phyloP scores from a whole-genome alignment of 2,329 filamentous ascomycete species.

The Talaromyces sp. region DNA sequence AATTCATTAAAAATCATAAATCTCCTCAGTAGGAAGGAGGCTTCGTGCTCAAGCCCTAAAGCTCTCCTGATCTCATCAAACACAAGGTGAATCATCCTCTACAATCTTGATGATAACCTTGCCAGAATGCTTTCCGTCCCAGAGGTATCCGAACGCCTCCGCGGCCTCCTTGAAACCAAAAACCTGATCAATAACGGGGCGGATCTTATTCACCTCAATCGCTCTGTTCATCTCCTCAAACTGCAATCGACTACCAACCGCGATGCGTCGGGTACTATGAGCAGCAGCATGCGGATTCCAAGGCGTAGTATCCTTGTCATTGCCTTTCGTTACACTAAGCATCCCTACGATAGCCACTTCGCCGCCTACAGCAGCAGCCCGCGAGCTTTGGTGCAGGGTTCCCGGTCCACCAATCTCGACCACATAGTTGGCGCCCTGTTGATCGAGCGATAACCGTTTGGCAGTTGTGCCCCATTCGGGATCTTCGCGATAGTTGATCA shows the following conservation, averaged over 20 bases:
- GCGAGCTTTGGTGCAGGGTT: not conserved
- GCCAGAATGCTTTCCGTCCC: slow-evolving; percentile 37
- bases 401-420: not conserved
- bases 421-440: not conserved
- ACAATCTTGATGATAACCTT: not conserved
- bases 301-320: not conserved
- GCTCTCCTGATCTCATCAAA: not conserved
- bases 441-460: not conserved
- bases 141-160: slow-evolving; percentile 53
- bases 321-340: not conserved
- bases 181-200: slow-evolving; percentile 50
- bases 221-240: not conserved
- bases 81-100: not conserved
- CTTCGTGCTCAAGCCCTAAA: not conserved
- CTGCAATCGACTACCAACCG: not conserved
- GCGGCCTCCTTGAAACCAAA: slow-evolving; percentile 52
- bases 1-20: too few relatives aligned
- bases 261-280: not conserved
- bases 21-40: not conserved
- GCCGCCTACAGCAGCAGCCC: not conserved
- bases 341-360: not conserved
- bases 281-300: not conserved
- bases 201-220: not conserved
- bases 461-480: not conserved
- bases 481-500: not conserved